phyloP scores from a whole-genome alignment of 306 rosid species.

The Pterocarpus santalinus region DNA sequence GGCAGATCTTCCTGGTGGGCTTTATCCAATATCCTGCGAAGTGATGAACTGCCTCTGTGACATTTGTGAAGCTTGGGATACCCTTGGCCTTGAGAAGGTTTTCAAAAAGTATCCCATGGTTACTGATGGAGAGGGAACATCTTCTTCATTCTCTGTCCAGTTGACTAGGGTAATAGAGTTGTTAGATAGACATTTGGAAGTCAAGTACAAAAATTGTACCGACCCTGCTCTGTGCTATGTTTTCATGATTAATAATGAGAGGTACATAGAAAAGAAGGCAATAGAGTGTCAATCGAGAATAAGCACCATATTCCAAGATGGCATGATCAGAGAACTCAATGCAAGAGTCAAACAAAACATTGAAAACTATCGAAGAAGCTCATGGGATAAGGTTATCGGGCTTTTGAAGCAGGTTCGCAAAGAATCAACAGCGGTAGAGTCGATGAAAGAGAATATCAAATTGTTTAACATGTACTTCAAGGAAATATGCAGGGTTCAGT shows the following conservation, averaged over 20 bases:
- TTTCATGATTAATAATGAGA: constrained; percentile 73
- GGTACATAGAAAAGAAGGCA: constrained; percentile 65
- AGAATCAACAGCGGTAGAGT: background rate
- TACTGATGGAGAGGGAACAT: constrained; percentile 29
- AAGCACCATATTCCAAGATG: constrained; percentile 54
- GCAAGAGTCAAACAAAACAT: constrained; percentile 56
- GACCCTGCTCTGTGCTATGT: constrained; percentile 62
- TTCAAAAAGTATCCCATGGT: too few relatives aligned
- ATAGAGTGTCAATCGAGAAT: constrained; percentile 51
- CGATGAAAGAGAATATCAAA: constrained; percentile 7
- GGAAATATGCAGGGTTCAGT: constrained; percentile 15
- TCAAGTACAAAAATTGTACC: constrained; percentile 66
- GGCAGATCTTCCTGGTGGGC: constrained; percentile 41
- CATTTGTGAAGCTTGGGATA: too few relatives aligned
- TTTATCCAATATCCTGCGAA: too few relatives aligned
- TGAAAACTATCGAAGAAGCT: constrained; percentile 59
- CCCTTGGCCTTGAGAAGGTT: too few relatives aligned
- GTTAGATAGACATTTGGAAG: constrained; percentile 70
- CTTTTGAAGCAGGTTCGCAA: constrained; percentile 60
- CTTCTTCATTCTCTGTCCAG: constrained; percentile 58
- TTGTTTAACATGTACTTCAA: constrained; percentile 5
- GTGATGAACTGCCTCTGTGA: background rate
- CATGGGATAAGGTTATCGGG: constrained; percentile 67
- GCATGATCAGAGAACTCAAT: constrained; percentile 58
- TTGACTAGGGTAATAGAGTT: constrained; percentile 73